A percentile compares a stretch with the other conserved stretches of the same genome.
Conservation (phyloP, 1,139 yeast genomes). For the Lodderomyces elongisporus region DNA sequence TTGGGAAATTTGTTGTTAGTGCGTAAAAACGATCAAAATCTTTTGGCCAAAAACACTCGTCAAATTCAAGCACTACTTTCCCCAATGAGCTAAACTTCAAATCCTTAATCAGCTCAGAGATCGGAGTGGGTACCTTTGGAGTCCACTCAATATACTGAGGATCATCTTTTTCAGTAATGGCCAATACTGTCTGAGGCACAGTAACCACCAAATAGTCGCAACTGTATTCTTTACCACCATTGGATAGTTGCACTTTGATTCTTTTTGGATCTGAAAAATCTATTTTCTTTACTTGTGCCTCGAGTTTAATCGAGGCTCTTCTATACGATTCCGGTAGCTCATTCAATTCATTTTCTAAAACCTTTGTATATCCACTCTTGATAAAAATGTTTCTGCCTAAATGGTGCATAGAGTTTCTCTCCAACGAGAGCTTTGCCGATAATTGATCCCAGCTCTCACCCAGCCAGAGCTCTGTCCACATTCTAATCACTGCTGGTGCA, state of each 20-base stretch:
- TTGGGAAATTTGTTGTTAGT: constrained; percentile 22
- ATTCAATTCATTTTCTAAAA: constrained; percentile 41
- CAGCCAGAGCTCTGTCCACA: constrained; percentile 67
- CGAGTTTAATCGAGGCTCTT: constrained; percentile 31
- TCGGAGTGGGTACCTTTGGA: constrained; percentile 50
- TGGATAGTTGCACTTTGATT: constrained; percentile 18
- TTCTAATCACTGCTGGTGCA: constrained; percentile 50
- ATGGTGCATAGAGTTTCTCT: constrained; percentile 32
- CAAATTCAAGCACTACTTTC: constrained; percentile 71
- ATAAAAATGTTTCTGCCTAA: constrained; percentile 73
- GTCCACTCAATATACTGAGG: constrained; percentile 50
- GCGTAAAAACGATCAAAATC: constrained; percentile 49
- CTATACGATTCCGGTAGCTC: constrained; percentile 28
- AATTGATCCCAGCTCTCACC: constrained; percentile 60
- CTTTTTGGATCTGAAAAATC: constrained; percentile 18
- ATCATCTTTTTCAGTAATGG: constrained; percentile 24
- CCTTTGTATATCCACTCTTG: constrained; percentile 50
- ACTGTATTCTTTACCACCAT: constrained; percentile 15
- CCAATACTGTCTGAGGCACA: constrained; percentile 68
- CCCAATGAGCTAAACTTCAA: constrained; percentile 73
- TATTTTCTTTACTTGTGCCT: constrained; percentile 45
- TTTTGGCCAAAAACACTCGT: constrained; percentile 59
- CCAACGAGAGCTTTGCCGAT: constrained; percentile 15
- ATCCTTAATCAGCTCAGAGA: constrained; percentile 41
- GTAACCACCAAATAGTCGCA: constrained; percentile 63